Conservation (phyloP, 116 monocot genomes). For the Papilionanthe hybrid region DNA sequence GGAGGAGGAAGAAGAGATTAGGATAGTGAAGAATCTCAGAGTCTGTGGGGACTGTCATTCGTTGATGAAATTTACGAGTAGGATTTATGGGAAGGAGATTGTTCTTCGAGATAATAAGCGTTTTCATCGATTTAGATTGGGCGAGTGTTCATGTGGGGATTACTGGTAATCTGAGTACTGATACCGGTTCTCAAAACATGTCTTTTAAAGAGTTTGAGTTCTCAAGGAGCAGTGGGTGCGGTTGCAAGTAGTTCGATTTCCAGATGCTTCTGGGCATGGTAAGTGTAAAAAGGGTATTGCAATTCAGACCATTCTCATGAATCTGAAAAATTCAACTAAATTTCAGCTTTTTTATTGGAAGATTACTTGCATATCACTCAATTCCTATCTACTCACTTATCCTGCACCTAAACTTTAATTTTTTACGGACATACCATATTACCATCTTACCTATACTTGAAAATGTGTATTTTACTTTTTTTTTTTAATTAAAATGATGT, state of each 20-base stretch:
- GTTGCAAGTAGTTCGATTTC: background rate
- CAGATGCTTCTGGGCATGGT: background rate
- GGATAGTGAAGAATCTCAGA: constrained; percentile 27
- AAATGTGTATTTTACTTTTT: too few species aligned
- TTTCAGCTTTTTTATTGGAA: background rate
- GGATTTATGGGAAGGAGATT: constrained; percentile 10
- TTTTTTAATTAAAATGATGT: too few species aligned
- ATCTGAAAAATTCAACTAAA: background rate
- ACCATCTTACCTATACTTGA: too few species aligned
- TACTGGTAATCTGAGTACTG: constrained; percentile 23
- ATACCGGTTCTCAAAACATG: background rate
- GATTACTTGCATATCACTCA: background rate
- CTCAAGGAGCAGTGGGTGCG: background rate
- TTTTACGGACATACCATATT: too few species aligned
- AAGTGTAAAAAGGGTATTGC: background rate
- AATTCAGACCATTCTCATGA: background rate
- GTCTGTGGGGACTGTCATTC: constrained; percentile 30
- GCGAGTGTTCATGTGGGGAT: constrained; percentile 25
- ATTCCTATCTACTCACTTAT: background rate
- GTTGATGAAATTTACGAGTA: constrained; percentile 29
- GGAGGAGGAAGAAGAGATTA: constrained; percentile 14
- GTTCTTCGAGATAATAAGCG: constrained; percentile 28
- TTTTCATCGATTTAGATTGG: constrained; percentile 33
- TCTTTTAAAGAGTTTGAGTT: background rate
- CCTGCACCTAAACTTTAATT: too few species aligned